These are phyloP conservation scores for Metschnikowia lochheadii DNA, from an alignment of 805 yeast genomes.

Conservation along the genomic window DNA sequence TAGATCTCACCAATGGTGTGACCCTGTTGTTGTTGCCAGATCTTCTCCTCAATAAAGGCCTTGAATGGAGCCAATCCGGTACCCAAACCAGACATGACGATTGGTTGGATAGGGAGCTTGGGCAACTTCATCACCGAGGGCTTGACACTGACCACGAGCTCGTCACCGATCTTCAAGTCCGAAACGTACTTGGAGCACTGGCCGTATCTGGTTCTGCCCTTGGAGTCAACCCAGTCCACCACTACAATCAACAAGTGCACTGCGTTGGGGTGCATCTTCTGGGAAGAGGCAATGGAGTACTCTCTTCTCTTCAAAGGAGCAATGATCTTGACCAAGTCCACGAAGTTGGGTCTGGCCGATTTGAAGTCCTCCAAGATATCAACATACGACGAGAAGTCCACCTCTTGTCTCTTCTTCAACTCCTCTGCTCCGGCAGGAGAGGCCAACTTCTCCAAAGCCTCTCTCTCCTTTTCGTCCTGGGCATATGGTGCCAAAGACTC, in stretches of 20 bases:
- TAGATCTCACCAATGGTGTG: constrained; percentile 82
- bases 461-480: constrained; percentile 61
- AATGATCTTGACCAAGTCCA: constrained; percentile 65
- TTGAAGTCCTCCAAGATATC: constrained; percentile 77
- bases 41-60: constrained; percentile 93
- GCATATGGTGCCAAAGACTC: constrained; percentile 77
- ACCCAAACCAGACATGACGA: constrained; percentile 95
- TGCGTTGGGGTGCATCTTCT: constrained; percentile 84
- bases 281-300: constrained; percentile 96
- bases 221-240: constrained; percentile 89
- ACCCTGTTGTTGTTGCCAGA: constrained; percentile 90
- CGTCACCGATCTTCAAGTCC: constrained; percentile 73
- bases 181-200: constrained; percentile 91
- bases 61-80: constrained; percentile 98
- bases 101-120: constrained; percentile 79
- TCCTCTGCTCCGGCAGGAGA: constrained; percentile 80
- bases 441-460: constrained; percentile 56
- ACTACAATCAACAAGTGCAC: constrained; percentile 90
- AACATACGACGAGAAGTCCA: constrained; percentile 72
- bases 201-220: constrained; percentile 84
- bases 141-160: constrained; percentile 88
- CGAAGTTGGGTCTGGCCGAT: constrained; percentile 73
- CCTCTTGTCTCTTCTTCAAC: constrained; percentile 81
- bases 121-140: constrained; percentile 98
- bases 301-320: constrained; percentile 94